Percentiles rank a stretch among this genome's conserved stretches.
phyloP scores from a whole-genome alignment of 768 basidiomycete genomes.

The Rhizopogon rudus region DNA sequence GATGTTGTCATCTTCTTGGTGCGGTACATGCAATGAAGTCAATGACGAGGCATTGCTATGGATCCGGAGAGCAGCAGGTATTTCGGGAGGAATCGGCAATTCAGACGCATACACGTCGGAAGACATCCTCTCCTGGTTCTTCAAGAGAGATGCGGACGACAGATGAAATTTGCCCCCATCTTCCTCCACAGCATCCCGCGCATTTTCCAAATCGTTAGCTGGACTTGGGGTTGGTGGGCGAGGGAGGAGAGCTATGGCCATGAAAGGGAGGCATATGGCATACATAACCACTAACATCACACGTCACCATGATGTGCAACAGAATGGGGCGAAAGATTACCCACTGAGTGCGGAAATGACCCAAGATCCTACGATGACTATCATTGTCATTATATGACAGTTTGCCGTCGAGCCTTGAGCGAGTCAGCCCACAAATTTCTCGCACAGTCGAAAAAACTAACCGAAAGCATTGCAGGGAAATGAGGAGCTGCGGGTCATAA shows the following conservation, averaged over 20 bases:
- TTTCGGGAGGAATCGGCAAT: background rate
- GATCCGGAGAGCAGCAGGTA: background rate
- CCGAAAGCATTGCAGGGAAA: constrained; percentile 34
- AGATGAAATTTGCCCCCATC: constrained; percentile 1
- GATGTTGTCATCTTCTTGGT: background rate
- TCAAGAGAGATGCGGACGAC: constrained; percentile 7
- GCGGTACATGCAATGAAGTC: background rate
- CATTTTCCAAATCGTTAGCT: constrained; percentile 11
- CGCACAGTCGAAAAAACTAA: constrained; percentile 6
- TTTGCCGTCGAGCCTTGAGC: constrained; percentile 20
- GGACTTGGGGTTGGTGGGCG: constrained; percentile 9
- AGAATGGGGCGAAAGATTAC: constrained; percentile 8
- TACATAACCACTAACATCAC: constrained; percentile 3
- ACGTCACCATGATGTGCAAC: background rate
- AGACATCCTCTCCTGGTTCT: constrained; percentile 7
- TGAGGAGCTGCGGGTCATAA: constrained; percentile 23
- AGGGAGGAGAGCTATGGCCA: constrained; percentile 1
- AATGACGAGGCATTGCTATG: constrained; percentile 1
- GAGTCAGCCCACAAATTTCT: background rate
- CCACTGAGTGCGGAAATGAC: constrained; percentile 30
- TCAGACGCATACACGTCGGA: constrained; percentile 1
- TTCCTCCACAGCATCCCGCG: background rate
- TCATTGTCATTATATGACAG: constrained; percentile 26
- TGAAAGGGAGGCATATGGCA: constrained; percentile 4
- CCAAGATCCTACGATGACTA: constrained; percentile 28